A percentile compares a stretch with the other conserved stretches of the same genome.
Evolutionary conservation across 306 rosid genomes (phyloP).

Genomic region (Cicer pinnatifidum): DNA sequence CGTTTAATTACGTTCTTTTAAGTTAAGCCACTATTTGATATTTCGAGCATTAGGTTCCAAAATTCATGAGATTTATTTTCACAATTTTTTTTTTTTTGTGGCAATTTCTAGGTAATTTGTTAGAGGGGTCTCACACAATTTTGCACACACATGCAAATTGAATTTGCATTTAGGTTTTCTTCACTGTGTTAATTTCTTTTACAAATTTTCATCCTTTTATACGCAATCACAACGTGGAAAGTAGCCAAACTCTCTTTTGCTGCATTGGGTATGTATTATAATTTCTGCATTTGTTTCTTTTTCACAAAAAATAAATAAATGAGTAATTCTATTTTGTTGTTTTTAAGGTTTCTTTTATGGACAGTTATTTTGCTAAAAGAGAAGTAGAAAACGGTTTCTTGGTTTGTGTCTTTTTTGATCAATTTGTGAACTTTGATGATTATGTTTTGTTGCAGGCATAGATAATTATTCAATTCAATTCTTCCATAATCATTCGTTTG

Average conservation of each 20-base stretch:
- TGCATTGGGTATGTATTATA: constrained; percentile 52
- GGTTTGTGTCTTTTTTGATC: constrained; percentile 35
- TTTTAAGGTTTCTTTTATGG: constrained; percentile 35
- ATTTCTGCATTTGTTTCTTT: constrained; percentile 39
- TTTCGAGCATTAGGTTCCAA: constrained; percentile 48
- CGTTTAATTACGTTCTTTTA: constrained; percentile 31
- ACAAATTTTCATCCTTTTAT: constrained; percentile 37
- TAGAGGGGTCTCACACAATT: constrained; percentile 43
- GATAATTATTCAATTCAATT: constrained; percentile 47
- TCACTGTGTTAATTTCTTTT: constrained; percentile 41
- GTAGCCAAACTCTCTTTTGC: constrained; percentile 43
- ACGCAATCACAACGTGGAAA: constrained; percentile 55
- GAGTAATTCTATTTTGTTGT: not conserved
- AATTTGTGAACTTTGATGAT: constrained; percentile 40
- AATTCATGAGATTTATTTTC: constrained; percentile 43
- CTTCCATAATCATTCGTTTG: constrained; percentile 43
- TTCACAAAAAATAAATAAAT: not conserved
- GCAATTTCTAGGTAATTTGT: constrained; percentile 45
- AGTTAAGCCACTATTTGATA: constrained; percentile 29
- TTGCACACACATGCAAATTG: constrained; percentile 48
- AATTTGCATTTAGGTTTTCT: constrained; percentile 49
- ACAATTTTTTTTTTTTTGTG: constrained; percentile 13
- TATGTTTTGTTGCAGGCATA: constrained; percentile 55
- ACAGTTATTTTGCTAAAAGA: constrained; percentile 42
- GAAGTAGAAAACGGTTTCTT: constrained; percentile 46